Evolutionary conservation across 345 rosid genomes (phyloP).

Genomic region (Eucalyptus melliodora): DNA sequence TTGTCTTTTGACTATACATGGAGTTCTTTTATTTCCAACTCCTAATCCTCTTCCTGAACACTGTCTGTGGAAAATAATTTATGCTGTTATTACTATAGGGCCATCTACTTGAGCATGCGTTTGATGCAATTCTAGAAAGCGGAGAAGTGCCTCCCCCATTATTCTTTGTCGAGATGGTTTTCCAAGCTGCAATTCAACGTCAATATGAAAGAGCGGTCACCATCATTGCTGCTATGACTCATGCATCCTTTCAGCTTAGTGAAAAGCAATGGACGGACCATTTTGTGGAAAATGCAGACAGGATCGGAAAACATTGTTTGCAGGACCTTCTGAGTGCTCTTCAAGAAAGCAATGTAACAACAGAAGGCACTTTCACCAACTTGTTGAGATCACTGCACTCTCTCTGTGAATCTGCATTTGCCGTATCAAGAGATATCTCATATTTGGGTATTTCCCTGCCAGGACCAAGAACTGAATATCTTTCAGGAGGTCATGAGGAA

Average conservation of each 20-base stretch:
- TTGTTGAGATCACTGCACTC: slow-evolving; percentile 39
- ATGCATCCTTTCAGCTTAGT: slow-evolving; percentile 70
- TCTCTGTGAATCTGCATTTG: background rate
- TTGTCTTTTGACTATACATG: background rate
- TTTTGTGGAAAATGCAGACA: slow-evolving; percentile 27
- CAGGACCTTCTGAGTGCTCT: slow-evolving; percentile 36
- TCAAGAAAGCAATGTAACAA: slow-evolving; percentile 19
- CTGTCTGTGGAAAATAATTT: background rate
- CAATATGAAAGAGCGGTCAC: slow-evolving; percentile 50
- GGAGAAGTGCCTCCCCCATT: slow-evolving; percentile 69
- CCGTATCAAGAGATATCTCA: background rate
- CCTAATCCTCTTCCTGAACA: background rate
- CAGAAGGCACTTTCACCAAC: slow-evolving; percentile 52
- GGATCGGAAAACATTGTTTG: slow-evolving; percentile 22
- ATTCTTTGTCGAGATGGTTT: slow-evolving; percentile 60
- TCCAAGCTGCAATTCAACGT: slow-evolving; percentile 40
- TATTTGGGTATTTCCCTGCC: background rate
- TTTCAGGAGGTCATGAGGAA: background rate
- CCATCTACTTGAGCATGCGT: slow-evolving; percentile 77
- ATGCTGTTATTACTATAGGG: slow-evolving; percentile 32
- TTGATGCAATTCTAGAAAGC: slow-evolving; percentile 59
- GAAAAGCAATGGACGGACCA: slow-evolving; percentile 65
- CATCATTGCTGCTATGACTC: slow-evolving; percentile 46
- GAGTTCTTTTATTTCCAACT: background rate
- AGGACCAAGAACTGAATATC: background rate